These are phyloP conservation scores for Lichtheimia ornata DNA, from an alignment of 371 early-diverging fungal species.

Conservation along the genomic window DNA sequence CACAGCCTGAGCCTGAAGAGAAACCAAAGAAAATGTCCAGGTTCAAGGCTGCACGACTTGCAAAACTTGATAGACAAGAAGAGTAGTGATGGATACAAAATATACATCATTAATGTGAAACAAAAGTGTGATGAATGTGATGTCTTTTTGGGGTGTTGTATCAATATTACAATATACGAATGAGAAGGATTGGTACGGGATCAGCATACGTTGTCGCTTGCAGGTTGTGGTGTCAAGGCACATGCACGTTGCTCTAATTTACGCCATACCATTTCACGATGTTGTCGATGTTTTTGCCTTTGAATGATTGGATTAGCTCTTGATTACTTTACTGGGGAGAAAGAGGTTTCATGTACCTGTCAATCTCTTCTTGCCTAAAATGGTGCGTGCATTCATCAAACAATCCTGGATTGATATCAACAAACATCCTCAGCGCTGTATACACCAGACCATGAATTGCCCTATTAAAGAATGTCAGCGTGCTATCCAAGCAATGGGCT, in stretches of 20 bases:
- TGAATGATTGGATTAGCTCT: not conserved
- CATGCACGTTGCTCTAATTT: slow-evolving; percentile 6
- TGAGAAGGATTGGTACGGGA: no score
- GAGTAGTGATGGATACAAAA: no score
- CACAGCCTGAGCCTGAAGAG: slow-evolving; percentile 18
- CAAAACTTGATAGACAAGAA: not conserved
- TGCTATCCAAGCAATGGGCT: no score
- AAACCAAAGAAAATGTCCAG: slow-evolving; percentile 43
- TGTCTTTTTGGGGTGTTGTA: no score
- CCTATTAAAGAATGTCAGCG: slow-evolving; percentile 30
- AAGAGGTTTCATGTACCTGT: not conserved
- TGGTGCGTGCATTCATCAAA: slow-evolving; percentile 89
- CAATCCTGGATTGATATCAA: slow-evolving; percentile 87
- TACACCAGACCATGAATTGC: slow-evolving; percentile 94
- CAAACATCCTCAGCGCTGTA: slow-evolving; percentile 91
- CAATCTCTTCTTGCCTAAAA: slow-evolving; percentile 39
- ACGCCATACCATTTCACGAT: slow-evolving; percentile 6
- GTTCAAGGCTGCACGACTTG: slow-evolving; percentile 50
- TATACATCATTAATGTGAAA: no score
- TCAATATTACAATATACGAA: no score
- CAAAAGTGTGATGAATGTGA: no score
- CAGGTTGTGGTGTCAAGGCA: not conserved
- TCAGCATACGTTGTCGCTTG: not conserved
- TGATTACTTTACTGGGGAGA: not conserved
- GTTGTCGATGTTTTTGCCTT: slow-evolving; percentile 1